Evolutionary conservation across 495 filamentous ascomycete genomes (phyloP).

Genomic region (Xylaria nigripes): DNA sequence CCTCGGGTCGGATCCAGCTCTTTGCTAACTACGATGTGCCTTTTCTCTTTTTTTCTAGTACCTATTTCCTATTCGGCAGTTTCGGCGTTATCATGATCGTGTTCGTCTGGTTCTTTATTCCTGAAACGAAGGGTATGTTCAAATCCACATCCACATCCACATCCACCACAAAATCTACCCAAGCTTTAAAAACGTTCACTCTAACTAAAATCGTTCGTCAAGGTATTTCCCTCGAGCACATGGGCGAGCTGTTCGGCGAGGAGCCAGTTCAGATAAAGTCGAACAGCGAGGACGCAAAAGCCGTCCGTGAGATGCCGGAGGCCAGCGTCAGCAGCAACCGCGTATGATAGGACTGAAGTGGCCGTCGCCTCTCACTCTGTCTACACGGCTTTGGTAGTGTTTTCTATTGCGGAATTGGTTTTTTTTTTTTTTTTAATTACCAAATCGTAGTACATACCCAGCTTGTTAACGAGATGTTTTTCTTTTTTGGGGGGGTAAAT

Average conservation of each 20-base stretch:
- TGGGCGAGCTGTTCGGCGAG: constrained; percentile 12
- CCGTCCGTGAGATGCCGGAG: not conserved
- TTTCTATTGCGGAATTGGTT: too few relatives aligned
- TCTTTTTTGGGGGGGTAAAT: too few relatives aligned
- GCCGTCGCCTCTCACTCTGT: not conserved
- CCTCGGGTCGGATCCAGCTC: too few relatives aligned
- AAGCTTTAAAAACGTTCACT: too few relatives aligned
- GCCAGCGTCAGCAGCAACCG: not conserved
- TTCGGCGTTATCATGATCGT: constrained; percentile 61
- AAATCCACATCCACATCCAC: constrained; percentile 26
- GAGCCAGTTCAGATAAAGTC: not conserved
- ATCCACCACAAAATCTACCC: too few relatives aligned
- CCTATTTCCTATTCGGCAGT: constrained; percentile 47
- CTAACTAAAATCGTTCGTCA: constrained; percentile 21
- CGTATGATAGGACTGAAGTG: constrained; percentile 1
- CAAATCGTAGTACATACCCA: too few relatives aligned
- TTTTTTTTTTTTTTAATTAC: too few relatives aligned
- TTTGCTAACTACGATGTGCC: not conserved
- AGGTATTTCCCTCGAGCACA: constrained; percentile 24
- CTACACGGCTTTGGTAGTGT: not conserved
- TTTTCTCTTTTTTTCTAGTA: constrained; percentile 19
- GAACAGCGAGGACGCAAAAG: not conserved
- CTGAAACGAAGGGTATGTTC: constrained; percentile 61
- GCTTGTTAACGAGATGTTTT: too few relatives aligned
- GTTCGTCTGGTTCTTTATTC: constrained; percentile 65